A percentile compares a stretch with the other conserved stretches of the same genome.
phyloP scores from a whole-genome alignment of 352 stramenopile species.

The Phytophthora cajani region DNA sequence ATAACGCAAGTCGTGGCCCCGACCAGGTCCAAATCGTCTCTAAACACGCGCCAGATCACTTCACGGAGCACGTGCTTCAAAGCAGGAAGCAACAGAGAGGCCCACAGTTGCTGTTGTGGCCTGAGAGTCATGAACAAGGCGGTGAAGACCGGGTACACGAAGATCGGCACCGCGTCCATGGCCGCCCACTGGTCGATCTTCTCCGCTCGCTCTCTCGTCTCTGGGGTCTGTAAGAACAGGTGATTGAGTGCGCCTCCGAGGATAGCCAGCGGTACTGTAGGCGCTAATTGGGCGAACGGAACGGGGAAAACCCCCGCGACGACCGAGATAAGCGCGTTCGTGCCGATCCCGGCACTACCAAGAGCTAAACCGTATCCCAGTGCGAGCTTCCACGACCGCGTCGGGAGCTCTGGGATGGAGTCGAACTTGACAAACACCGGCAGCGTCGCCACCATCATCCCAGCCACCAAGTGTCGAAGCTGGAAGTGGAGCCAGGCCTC shows the following conservation, averaged over 20 bases:
- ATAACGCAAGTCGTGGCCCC: conserved; percentile 16
- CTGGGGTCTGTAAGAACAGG: background rate
- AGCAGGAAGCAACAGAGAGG: conserved; percentile 39
- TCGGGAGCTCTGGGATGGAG: conserved; percentile 28
- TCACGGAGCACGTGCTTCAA: conserved; percentile 36
- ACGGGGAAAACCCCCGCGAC: conserved; percentile 36
- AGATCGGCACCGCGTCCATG: conserved; percentile 26
- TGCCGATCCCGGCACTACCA: conserved; percentile 17
- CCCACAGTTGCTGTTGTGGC: conserved; percentile 21
- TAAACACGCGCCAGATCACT: conserved; percentile 26
- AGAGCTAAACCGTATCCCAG: conserved; percentile 16
- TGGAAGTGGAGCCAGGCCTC: conserved; percentile 30
- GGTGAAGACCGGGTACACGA: conserved; percentile 42
- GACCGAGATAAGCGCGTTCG: conserved; percentile 8
- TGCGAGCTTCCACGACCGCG: conserved; percentile 20
- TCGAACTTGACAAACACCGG: conserved; percentile 18
- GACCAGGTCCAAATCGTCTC: conserved; percentile 35
- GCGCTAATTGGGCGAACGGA: conserved; percentile 32
- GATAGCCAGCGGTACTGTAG: conserved; percentile 18
- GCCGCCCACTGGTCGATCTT: conserved; percentile 19
- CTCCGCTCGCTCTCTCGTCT: conserved; percentile 1
- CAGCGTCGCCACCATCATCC: conserved; percentile 2
- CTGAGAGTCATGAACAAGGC: conserved; percentile 38
- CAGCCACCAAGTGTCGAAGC: conserved; percentile 23
- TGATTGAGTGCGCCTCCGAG: conserved; percentile 4